Evolutionary conservation across 306 rosid species (phyloP).

Genomic region (Vachellia pachyceras): DNA sequence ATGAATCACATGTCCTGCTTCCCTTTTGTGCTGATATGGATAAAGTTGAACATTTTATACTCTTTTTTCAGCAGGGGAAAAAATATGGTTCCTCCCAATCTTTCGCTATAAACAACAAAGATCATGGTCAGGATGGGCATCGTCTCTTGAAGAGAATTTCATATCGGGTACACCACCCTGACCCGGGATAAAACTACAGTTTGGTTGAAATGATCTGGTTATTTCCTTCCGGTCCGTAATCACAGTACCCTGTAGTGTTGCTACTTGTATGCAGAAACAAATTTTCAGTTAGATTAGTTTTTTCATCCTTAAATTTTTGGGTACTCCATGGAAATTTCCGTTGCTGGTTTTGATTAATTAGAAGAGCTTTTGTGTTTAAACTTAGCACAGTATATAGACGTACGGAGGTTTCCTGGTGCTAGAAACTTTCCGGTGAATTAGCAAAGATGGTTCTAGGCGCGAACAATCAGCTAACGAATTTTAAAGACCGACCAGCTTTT

Average conservation of each 20-base stretch:
- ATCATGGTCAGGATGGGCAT: background rate
- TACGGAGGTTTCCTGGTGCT: background rate
- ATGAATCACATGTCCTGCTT: background rate
- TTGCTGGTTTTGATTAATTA: background rate
- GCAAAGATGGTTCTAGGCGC: no score
- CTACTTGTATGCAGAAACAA: background rate
- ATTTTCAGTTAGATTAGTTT: background rate
- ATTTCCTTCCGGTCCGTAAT: background rate
- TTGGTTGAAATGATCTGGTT: background rate
- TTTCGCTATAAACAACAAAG: background rate
- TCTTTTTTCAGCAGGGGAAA: background rate
- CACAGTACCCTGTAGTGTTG: background rate
- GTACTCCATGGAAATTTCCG: background rate
- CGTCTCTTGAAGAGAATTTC: background rate
- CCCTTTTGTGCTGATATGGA: constrained; percentile 16
- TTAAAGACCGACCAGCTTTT: no score
- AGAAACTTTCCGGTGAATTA: no score
- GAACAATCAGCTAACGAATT: no score
- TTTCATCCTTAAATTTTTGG: background rate
- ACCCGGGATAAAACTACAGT: background rate
- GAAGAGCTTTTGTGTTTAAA: background rate
- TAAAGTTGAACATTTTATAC: background rate
- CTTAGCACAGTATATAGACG: background rate
- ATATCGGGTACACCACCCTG: background rate
- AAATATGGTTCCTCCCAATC: background rate